Conservation (phyloP, 768 basidiomycete genomes). For the Rhizopogon roseolus region DNA sequence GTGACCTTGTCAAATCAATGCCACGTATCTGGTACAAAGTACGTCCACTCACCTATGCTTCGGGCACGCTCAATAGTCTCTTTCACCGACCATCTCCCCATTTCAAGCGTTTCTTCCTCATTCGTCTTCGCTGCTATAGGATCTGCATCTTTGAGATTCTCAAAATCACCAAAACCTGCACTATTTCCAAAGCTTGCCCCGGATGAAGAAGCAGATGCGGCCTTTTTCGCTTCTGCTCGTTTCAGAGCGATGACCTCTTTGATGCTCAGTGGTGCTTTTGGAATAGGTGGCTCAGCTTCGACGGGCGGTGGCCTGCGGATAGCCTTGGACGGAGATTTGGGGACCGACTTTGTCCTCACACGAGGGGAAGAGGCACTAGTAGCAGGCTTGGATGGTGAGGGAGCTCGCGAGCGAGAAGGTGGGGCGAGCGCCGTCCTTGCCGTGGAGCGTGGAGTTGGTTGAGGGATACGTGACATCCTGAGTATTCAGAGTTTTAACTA, state of each 20-base stretch:
- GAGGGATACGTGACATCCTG: slow-evolving; percentile 39
- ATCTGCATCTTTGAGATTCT: slow-evolving; percentile 42
- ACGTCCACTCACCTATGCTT: slow-evolving; percentile 58
- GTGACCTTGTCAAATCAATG: slow-evolving; percentile 43
- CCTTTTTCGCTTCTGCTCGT: slow-evolving; percentile 74
- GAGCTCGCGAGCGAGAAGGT: slow-evolving; percentile 27
- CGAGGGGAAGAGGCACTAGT: slow-evolving; percentile 23
- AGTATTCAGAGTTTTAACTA: not conserved
- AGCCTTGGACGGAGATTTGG: slow-evolving; percentile 29
- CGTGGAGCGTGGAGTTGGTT: slow-evolving; percentile 27
- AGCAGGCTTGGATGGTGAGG: slow-evolving; percentile 25
- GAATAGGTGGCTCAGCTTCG: slow-evolving; percentile 21
- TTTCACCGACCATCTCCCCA: slow-evolving; percentile 60
- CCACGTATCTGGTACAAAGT: slow-evolving; percentile 29
- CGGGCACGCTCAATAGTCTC: slow-evolving; percentile 77
- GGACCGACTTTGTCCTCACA: slow-evolving; percentile 32
- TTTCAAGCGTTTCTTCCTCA: slow-evolving; percentile 42
- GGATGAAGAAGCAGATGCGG: slow-evolving; percentile 21
- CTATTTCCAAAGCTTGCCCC: slow-evolving; percentile 7
- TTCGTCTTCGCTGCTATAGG: slow-evolving; percentile 25
- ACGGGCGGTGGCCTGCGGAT: slow-evolving; percentile 15
- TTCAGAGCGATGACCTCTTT: slow-evolving; percentile 78
- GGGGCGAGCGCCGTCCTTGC: slow-evolving; percentile 22
- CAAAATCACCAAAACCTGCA: slow-evolving; percentile 30
- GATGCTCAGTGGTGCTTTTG: slow-evolving; percentile 43